A percentile compares a stretch with the other conserved stretches of the same genome.
phyloP scores from a whole-genome alignment of 2,329 filamentous ascomycete genomes.

The Beauveria bassiana region DNA sequence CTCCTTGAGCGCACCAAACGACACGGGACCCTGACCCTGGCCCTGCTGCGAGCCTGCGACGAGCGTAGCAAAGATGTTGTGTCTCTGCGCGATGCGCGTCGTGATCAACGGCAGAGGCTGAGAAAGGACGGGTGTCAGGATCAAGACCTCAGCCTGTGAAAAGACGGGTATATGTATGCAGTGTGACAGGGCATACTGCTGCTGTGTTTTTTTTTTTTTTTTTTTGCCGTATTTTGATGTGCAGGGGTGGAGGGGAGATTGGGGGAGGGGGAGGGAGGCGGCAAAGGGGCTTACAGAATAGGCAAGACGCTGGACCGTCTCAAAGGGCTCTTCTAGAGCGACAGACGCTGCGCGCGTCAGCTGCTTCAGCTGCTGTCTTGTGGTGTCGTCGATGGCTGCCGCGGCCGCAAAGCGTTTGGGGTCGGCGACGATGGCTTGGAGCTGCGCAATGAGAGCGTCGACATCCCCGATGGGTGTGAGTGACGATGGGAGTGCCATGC shows the following conservation, averaged over 20 bases:
- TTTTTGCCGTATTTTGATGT: not conserved
- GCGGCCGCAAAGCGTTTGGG: not conserved
- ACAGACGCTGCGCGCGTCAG: constrained; percentile 11
- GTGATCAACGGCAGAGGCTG: constrained; percentile 14
- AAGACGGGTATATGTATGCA: not conserved
- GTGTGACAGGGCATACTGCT: not conserved
- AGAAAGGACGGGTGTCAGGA: not conserved
- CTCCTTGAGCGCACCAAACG: constrained; percentile 7
- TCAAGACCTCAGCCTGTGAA: not conserved
- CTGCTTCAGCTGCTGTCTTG: constrained; percentile 9
- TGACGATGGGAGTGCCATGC: not conserved
- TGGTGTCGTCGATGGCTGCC: not conserved
- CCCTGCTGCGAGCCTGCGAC: not conserved
- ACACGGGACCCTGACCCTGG: constrained; percentile 6
- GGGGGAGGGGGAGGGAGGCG: not conserved
- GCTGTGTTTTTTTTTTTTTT: not conserved
- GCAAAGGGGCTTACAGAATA: constrained; percentile 12
- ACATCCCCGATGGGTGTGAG: not conserved
- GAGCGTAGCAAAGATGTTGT: constrained; percentile 13
- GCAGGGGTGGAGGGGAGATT: too few relatives aligned
- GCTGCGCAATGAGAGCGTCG: constrained; percentile 13
- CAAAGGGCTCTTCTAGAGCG: constrained; percentile 15
- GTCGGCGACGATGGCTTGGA: constrained; percentile 8
- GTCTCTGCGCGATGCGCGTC: constrained; percentile 13
- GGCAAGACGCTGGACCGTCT: constrained; percentile 14